Evolutionary conservation across 495 filamentous ascomycete genomes (phyloP), one percentile per base, ranked within the genome.

Genomic region (Penicillium pulvis): DNA sequence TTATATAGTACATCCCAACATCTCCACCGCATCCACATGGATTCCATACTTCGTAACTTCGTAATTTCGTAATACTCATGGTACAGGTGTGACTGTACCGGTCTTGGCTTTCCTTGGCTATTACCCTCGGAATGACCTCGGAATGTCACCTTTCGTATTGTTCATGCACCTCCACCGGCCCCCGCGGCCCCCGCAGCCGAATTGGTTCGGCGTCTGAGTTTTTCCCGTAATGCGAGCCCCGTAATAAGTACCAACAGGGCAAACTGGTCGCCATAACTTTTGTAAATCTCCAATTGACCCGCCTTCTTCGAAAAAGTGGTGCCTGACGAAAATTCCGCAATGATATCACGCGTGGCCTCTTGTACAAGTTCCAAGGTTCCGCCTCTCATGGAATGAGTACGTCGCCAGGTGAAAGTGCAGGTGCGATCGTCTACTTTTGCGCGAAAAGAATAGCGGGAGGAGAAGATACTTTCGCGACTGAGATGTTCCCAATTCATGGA

Each of bases 321-420:
- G 51, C 63, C 65, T 2, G 63, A 55, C 6, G 54, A 67, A 28
- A 73, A 75, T 10, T 75, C 61, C 0, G 73, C 74, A 4, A 75
- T 51, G 11, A 74, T 45, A 14, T 57, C 47, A 11, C 19, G 5
- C 4, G 14, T 47, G 7, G 41, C 4, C 39, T 73, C 70, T 20
- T 75, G 62, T 6, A 46, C 41, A 1, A 55, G 41, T 23, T 55
- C 45, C 45, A 47, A 36, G 55, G 48, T 78, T 76, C 48, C 63
- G 7, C 54, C 51, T 4, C 65, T 70, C 14, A 71, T 62, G n/a
- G 56, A 51, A 28, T 66, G 66, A 9, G 72, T 78, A 30, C 58
- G 41, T 51, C 73, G 72, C 75, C 75, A 78, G 16, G 69, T 51
- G 39, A 74, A 75, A 6, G 57, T 58, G 20, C 58, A 53, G 2